Base-by-base conservation (phyloP, 1,139 yeast species). In the Hemisphaericaspora lyxosophila region DNA sequence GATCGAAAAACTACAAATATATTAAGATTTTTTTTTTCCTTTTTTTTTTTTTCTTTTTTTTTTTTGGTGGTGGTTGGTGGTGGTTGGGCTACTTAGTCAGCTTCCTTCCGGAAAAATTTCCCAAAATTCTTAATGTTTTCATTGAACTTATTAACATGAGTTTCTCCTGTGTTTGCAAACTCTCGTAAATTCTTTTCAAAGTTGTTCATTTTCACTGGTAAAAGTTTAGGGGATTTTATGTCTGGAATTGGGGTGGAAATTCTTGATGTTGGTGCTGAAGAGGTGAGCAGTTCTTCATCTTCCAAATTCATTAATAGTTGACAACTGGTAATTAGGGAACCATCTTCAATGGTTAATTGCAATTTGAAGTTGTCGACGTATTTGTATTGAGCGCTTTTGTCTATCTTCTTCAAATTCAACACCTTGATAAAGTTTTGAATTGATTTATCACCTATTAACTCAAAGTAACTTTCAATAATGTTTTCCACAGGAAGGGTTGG, bases 381-480 rank as follows among this genome's bases (percentile, higher is more conserved):
- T 47, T 74, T 72, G 29, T 60, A 54, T 34, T 76, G 79, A 37
- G 70, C 73, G 23, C 59, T 54, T 38, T 63, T 62, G n/a, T 66
- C 64, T 26, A 81, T 65, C 5, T 84, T 82, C 58, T 85, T 86
- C 44, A 86, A 67, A 24, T 71, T 75, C 39, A 87, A 64, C 4
- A 87, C 64, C 53, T 85, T 86, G 43, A 62, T 57, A 53, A 86
- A 86, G 52, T 87, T 87, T 12, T 64, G 60, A 18, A 75, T 59
- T 14, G 82, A 79, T 37, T 70, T 70, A 58, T 87, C 96, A 3
- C 84, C 84, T 44, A 87, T 73, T 15, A 83, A 64, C 43, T 73
- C 73, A 54, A 86, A 78, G 57, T 87, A 87, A 50, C 73, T 78
- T 40, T 78, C 78, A 3, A 85, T 80, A 24, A 85, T 71, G 13